Base-by-base conservation (phyloP, 352 stramenopile species). In the Blastocystis sp. region DNA sequence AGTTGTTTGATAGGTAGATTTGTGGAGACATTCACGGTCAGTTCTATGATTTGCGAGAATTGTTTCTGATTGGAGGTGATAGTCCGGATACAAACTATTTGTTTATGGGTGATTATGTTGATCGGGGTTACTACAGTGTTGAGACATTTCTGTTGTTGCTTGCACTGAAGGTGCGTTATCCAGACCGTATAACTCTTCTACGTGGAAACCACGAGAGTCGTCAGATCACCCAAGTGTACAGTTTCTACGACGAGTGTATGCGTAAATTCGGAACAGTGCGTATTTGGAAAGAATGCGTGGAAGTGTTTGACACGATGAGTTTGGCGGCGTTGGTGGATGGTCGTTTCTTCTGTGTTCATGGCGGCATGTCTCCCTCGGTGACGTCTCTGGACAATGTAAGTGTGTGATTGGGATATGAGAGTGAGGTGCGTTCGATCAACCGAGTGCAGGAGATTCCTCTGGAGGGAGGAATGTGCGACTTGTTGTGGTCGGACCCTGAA, bases 101-200 rank as follows among this genome's bases (percentile, higher is more conserved):
- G 4, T 99, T 99, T 89, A 94, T 99, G 88, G 97, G 97, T 29
- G 97, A 99, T 89, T 99, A 98, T 89, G 97, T 99, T 53, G 97
- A 99, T 88, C 92, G 97, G 54, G 97, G 97, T 8, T 98, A 97
- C 88, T 98, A 99, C 90, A 97, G 92, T 88, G 95, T 99, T 8
- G 97, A 99, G 89, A 99, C 96, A 7, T 98, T 99, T 87, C 84
- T 98, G 16, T 89, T 99, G 53, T 90, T 99, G 4, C 90, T 99
- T 4, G 94, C 94, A 4, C 90, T 99, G 4, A 99, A 99, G 90
- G 94, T 98, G 42, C 90, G 96, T 38, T 98, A 99, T 91, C 96
- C 96, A 18, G 95, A 99, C 88, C 92, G 96, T 36, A 98, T 99
- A 87, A 98, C 94, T 44, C 88, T 99, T 4, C 97, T 99, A 85